Conservation (phyloP, 495 filamentous ascomycete species). For the Penicillium paradoxum region DNA sequence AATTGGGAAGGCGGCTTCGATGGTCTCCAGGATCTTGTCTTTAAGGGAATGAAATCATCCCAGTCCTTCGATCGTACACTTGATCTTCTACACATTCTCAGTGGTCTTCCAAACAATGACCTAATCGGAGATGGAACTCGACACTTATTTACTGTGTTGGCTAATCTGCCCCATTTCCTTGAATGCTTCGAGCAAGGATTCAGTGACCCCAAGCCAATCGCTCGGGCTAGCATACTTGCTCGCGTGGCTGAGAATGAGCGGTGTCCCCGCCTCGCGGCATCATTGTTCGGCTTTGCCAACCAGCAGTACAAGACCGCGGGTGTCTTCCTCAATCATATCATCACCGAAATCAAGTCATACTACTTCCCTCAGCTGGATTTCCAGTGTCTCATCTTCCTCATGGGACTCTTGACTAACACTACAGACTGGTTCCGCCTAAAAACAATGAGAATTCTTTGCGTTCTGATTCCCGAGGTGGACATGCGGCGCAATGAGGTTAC, state of each 20-base stretch:
- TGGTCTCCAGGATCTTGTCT: conserved; percentile 76
- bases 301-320: conserved; percentile 62
- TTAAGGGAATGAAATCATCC: conserved; percentile 90
- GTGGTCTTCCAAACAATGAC: conserved; percentile 70
- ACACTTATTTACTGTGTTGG: conserved; percentile 76
- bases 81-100: conserved; percentile 70
- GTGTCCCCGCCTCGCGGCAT: conserved; percentile 42
- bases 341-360: conserved; percentile 68
- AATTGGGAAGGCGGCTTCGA: conserved; percentile 90
- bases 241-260: conserved; percentile 64
- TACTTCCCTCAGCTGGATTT: conserved; percentile 85
- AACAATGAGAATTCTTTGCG: conserved; percentile 83
- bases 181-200: conserved; percentile 65
- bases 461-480: conserved; percentile 84
- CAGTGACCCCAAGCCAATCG: conserved; percentile 49
- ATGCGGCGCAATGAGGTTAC: conserved; percentile 90
- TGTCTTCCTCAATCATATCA: conserved; percentile 72
- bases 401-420: conserved; percentile 86
- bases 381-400: conserved; percentile 77
- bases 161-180: conserved; percentile 86
- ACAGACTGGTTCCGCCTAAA: conserved; percentile 84
- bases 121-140: conserved; percentile 78
- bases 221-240: conserved; percentile 64
- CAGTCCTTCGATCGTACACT: conserved; percentile 71
- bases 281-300: conserved; percentile 64